Evolutionary conservation across 2,329 filamentous ascomycete species (phyloP).

Genomic region (Chaetomium sp.): DNA sequence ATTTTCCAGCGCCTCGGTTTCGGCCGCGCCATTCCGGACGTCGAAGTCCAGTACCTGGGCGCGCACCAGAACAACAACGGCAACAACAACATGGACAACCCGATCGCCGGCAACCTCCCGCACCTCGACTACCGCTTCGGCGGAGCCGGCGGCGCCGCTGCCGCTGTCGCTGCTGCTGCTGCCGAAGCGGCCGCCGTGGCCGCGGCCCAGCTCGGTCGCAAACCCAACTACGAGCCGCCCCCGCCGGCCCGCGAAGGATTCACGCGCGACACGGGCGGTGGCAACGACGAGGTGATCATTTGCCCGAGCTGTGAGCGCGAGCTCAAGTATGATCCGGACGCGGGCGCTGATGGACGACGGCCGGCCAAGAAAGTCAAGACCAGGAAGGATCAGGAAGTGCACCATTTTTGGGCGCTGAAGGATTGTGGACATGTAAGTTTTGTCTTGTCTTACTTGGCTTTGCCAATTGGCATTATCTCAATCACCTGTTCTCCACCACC

Average conservation of each 20-base stretch:
- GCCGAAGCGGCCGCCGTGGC: too few relatives aligned
- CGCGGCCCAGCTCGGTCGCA: conserved; percentile 23
- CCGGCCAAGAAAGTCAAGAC: conserved; percentile 37
- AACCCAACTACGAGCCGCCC: conserved; percentile 54
- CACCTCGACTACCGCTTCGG: conserved; percentile 30
- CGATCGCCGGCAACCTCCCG: conserved; percentile 26
- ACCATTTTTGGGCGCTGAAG: conserved; percentile 89
- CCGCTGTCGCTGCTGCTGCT: too few relatives aligned
- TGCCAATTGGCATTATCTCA: too few relatives aligned
- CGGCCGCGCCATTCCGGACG: conserved; percentile 12
- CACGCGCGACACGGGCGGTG: conserved; percentile 66
- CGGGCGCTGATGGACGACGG: conserved; percentile 23
- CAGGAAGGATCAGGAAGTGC: conserved; percentile 55
- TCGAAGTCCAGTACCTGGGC: conserved; percentile 24
- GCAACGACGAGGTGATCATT: conserved; percentile 61
- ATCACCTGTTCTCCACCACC: too few relatives aligned
- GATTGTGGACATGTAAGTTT: conserved; percentile 77
- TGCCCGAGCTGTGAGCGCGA: conserved; percentile 86
- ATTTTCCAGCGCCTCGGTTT: conserved; percentile 11
- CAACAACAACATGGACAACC: conserved; percentile 20
- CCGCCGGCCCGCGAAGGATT: conserved; percentile 67
- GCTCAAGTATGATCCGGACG: conserved; percentile 62
- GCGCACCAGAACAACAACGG: background rate
- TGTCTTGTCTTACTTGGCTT: background rate
- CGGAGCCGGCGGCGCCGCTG: conserved; percentile 15